Conservation (phyloP, 1,284 basidiomycete genomes). For the Puccinia coronata region DNA sequence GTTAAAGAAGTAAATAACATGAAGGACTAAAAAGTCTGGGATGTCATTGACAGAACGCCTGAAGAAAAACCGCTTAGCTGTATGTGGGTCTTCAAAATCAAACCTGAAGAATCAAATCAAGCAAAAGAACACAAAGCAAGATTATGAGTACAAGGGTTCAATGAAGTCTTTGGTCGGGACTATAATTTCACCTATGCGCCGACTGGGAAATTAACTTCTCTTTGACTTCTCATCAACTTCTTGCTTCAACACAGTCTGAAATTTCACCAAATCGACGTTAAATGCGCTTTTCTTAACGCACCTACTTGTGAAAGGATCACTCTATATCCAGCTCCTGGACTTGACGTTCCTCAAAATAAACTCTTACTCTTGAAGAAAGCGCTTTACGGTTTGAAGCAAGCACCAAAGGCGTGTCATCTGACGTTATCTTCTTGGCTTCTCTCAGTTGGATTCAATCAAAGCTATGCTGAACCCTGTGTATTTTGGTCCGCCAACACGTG, state of each 20-base stretch:
- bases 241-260: not conserved
- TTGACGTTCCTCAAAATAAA: not conserved
- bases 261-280: conserved; percentile 13
- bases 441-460: not conserved
- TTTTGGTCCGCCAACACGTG: no score
- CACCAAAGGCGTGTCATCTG: not conserved
- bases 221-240: not conserved
- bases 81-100: not conserved
- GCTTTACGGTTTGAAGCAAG: conserved; percentile 16
- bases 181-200: no score
- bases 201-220: no score
- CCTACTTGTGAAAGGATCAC: not conserved
- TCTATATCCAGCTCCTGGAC: not conserved
- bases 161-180: no score
- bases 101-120: conserved; percentile 10
- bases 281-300: not conserved
- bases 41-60: not conserved
- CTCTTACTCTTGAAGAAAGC: not conserved
- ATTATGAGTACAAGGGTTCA: not conserved
- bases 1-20: not conserved
- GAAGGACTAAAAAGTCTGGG: not conserved
- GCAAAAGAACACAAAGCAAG: not conserved
- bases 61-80: not conserved
- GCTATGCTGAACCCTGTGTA: not conserved
- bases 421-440: not conserved